phyloP scores from a whole-genome alignment of 768 basidiomycete species.

The Serendipita indica region DNA sequence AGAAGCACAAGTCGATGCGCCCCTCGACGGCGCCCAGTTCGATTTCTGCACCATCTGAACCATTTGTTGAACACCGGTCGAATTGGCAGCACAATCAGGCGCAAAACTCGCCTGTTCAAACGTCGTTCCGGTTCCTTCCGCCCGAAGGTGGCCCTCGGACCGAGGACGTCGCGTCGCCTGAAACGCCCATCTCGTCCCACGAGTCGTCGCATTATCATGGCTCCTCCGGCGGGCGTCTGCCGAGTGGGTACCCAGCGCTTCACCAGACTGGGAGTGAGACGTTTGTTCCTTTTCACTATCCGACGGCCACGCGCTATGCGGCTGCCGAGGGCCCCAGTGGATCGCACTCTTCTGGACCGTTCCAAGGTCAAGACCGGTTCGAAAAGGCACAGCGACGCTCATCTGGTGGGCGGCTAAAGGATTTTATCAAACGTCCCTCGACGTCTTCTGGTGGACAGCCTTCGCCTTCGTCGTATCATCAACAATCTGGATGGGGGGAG shows the following conservation, averaged over 20 bases:
- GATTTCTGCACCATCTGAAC: neutral
- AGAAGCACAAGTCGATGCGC: neutral
- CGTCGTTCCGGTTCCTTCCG: neutral
- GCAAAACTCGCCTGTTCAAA: neutral
- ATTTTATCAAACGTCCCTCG: neutral
- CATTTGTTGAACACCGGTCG: neutral
- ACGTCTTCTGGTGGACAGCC: neutral
- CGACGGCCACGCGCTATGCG: neutral
- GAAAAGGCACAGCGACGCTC: neutral
- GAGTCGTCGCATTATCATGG: neutral
- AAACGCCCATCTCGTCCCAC: neutral
- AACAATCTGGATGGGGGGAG: neutral
- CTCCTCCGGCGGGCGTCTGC: neutral
- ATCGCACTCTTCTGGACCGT: neutral
- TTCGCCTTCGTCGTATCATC: neutral
- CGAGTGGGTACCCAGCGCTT: neutral
- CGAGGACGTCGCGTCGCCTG: neutral
- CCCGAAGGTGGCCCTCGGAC: neutral
- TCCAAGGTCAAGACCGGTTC: neutral
- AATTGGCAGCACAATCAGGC: neutral
- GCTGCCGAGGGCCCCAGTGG: neutral
- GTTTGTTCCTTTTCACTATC: neutral
- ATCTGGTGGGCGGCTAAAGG: neutral
- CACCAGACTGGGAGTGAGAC: conserved; percentile 1
- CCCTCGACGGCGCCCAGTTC: conserved; percentile 1